phyloP scores from a whole-genome alignment of 1,284 basidiomycete genomes.

The Malassezia japonica region DNA sequence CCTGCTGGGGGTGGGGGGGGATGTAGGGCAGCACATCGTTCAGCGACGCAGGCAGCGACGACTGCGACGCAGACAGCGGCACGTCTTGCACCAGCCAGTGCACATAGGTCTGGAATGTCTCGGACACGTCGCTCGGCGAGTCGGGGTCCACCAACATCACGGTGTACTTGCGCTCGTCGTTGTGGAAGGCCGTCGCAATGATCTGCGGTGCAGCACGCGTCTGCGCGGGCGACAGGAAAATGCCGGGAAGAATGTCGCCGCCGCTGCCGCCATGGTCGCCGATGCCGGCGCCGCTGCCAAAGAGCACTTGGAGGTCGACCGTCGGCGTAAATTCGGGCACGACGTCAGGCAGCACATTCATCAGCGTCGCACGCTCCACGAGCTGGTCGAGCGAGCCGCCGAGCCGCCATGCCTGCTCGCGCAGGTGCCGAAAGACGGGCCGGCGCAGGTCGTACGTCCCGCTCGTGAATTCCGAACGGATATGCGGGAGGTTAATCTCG shows the following conservation, averaged over 20 bases:
- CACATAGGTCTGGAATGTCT: conserved; percentile 63
- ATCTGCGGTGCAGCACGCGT: conserved; percentile 59
- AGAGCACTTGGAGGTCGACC: conserved; percentile 62
- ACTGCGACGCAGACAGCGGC: conserved; percentile 11
- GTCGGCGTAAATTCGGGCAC: conserved; percentile 64
- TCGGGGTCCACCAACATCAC: conserved; percentile 83
- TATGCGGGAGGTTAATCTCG: conserved; percentile 65
- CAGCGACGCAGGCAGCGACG: conserved; percentile 50
- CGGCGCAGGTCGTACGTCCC: conserved; percentile 55
- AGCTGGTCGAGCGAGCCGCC: conserved; percentile 72
- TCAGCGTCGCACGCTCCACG: conserved; percentile 79
- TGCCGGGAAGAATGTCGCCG: conserved; percentile 62
- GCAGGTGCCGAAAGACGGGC: conserved; percentile 65
- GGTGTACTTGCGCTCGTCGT: conserved; percentile 73
- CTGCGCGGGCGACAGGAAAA: conserved; percentile 48
- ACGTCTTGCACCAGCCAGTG: conserved; percentile 72
- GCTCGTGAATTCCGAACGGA: conserved; percentile 64
- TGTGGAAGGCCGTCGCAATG: conserved; percentile 66
- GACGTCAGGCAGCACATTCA: conserved; percentile 81
- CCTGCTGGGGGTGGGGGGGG: conserved; percentile 75
- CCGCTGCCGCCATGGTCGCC: conserved; percentile 50
- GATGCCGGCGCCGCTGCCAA: conserved; percentile 49
- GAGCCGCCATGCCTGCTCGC: conserved; percentile 74
- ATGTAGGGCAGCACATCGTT: conserved; percentile 62
- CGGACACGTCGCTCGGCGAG: conserved; percentile 62